Base-by-base conservation (phyloP, 1,284 basidiomycete genomes). In the Naganishia sp. region DNA sequence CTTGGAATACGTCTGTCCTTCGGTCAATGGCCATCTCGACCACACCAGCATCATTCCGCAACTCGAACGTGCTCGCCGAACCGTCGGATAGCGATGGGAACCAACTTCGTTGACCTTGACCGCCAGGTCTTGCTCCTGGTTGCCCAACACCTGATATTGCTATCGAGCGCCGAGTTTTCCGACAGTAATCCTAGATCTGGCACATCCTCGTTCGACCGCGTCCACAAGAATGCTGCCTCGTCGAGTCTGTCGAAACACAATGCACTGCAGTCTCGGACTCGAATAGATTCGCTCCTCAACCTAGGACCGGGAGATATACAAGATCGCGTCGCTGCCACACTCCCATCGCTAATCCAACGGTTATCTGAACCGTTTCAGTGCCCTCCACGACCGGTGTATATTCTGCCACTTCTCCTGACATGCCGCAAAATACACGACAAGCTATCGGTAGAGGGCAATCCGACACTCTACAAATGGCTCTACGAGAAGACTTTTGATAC, bases 401-500 rank as follows among this genome's bases (percentile, higher is more conserved):
- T 80, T 45, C 54, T 76, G 23, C 73, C 77, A 2, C 68, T 80
- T 28, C 67, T 76, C 46, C 64, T 71, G 46, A 71, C 75, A n/a
- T 75, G 67, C 44, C 70, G 70, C 15, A 48, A 70, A 6, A 71
- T 80, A 50, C 69, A 81, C 72, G 56, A 69, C 18, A 68, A 73
- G 3, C 70, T 82, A 31, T 73, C 73, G 2, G 77, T 80, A 54
- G 70, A 73, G 48, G 70, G 70, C 63, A 81, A 82, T 66, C 77
- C 78, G 0, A 70, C 75, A n/a, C 75, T 82, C 16, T 82, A 80
- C 68, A 74, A 78, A 59, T 65, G 71, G 33, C 70, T 82, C 18
- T 81, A 80, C 71, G 68, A 74, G 31, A 72, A 71, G 31, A 79
- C 79, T 7, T 81, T 80, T 66, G 80, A 82, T 67, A 66, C 69